Conservation (phyloP, 805 yeast genomes). For the Ogataea methylovora region DNA sequence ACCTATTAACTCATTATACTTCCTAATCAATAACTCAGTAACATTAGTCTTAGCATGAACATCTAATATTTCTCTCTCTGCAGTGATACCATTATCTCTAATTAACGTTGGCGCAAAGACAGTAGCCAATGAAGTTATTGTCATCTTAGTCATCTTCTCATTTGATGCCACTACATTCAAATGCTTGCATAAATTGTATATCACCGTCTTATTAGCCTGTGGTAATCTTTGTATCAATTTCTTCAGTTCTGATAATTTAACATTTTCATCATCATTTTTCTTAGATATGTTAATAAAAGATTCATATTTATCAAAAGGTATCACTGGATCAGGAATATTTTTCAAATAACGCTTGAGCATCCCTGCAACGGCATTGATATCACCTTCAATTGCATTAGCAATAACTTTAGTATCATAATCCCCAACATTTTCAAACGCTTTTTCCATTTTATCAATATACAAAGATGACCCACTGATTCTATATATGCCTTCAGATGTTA, state of each 20-base stretch:
- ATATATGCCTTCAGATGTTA: slow-evolving; percentile 80
- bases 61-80: slow-evolving; percentile 78
- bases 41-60: slow-evolving; percentile 74
- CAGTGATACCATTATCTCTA: slow-evolving; percentile 52
- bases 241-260: slow-evolving; percentile 36
- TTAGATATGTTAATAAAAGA: slow-evolving; percentile 51
- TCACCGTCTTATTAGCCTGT: slow-evolving; percentile 51
- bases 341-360: slow-evolving; percentile 84
- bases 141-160: slow-evolving; percentile 68
- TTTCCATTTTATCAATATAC: slow-evolving; percentile 40
- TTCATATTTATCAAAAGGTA: slow-evolving; percentile 64
- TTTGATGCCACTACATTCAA: slow-evolving; percentile 49
- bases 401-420: slow-evolving; percentile 15
- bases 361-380: slow-evolving; percentile 80
- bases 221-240: slow-evolving; percentile 52
- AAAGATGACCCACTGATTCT: slow-evolving; percentile 81
- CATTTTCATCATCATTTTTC: slow-evolving; percentile 17
- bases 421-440: slow-evolving; percentile 26
- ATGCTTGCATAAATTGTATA: slow-evolving; percentile 56
- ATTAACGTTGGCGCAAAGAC: slow-evolving; percentile 94
- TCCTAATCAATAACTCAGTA: slow-evolving; percentile 61
- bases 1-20: slow-evolving; percentile 29
- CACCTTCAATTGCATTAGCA: slow-evolving; percentile 25
- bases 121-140: slow-evolving; percentile 70
- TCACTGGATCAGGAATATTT: slow-evolving; percentile 76